Percentiles rank a stretch among this genome's conserved stretches.
Conservation (phyloP, 371 early-diverging fungal genomes). For the Rhizopus stolonifer region DNA sequence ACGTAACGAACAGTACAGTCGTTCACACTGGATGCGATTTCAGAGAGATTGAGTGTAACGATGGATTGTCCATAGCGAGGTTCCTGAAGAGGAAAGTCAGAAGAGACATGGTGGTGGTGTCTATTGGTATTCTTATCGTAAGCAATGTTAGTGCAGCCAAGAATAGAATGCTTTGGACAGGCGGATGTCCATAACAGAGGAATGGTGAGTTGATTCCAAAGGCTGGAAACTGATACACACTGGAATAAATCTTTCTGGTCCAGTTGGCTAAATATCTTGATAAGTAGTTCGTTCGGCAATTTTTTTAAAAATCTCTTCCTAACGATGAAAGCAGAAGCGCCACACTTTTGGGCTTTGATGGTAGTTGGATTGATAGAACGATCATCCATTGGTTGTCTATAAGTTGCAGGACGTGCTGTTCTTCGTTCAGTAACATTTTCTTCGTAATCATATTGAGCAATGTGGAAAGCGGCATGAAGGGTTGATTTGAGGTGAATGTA, state of each 20-base stretch:
- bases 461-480: constrained; percentile 14
- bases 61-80: constrained; percentile 31
- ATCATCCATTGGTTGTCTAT: no score
- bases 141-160: constrained; percentile 23
- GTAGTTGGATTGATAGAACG: neutral
- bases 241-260: constrained; percentile 19
- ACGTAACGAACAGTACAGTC: constrained; percentile 33
- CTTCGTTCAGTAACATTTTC: neutral
- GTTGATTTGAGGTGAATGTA: constrained; percentile 22
- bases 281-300: constrained; percentile 33
- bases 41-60: constrained; percentile 23
- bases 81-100: constrained; percentile 28
- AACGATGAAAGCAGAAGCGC: no score
- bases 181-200: constrained; percentile 42
- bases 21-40: constrained; percentile 18
- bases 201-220: constrained; percentile 36
- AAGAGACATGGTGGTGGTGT: constrained; percentile 9
- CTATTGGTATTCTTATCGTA: constrained; percentile 5
- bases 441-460: constrained; percentile 5
- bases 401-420: neutral
- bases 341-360: neutral
- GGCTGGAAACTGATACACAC: constrained; percentile 30
- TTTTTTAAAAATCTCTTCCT: neutral
- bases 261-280: constrained; percentile 28
- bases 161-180: constrained; percentile 17